A percentile compares a stretch with the other conserved stretches of the same genome.
Evolutionary conservation across 805 yeast genomes (phyloP).

Genomic region (Scheffersomyces lignosus): DNA sequence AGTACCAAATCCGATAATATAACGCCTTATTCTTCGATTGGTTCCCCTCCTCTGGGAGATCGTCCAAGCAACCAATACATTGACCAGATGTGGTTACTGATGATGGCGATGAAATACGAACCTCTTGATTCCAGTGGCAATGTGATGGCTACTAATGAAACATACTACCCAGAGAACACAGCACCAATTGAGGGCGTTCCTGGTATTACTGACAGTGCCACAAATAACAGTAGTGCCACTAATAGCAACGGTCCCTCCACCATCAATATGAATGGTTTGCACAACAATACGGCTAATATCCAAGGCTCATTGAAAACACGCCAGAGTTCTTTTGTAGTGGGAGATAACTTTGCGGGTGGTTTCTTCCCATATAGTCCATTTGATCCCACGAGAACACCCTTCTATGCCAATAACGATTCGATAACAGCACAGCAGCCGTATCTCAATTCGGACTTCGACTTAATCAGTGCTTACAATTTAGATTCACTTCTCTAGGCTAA

Average conservation of each 20-base stretch:
- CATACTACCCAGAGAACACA: too few species aligned
- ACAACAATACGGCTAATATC: too few species aligned
- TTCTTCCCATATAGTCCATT: too few species aligned
- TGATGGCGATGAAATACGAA: conserved; percentile 8
- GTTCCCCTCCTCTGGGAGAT: background rate
- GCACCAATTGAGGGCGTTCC: too few species aligned
- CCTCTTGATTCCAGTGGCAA: background rate
- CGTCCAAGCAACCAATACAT: conserved; percentile 5
- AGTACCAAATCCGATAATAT: background rate
- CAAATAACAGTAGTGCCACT: too few species aligned
- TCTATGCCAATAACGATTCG: background rate
- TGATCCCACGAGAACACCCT: background rate
- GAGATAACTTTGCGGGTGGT: background rate
- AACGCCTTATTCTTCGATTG: background rate
- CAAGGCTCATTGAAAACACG: too few species aligned
- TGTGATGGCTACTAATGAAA: background rate
- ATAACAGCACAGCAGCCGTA: background rate
- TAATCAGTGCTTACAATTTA: conserved; percentile 7
- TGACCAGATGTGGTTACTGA: conserved; percentile 13
- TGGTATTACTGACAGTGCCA: too few species aligned
- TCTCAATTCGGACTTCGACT: conserved; percentile 5
- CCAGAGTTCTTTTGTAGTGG: background rate
- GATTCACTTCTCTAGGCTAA: conserved; percentile 2
- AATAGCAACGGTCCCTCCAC: too few species aligned
- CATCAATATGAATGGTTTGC: too few species aligned